Evolutionary conservation across 805 yeast species (phyloP).

Genomic region (Metschnikowia aberdeeniae): DNA sequence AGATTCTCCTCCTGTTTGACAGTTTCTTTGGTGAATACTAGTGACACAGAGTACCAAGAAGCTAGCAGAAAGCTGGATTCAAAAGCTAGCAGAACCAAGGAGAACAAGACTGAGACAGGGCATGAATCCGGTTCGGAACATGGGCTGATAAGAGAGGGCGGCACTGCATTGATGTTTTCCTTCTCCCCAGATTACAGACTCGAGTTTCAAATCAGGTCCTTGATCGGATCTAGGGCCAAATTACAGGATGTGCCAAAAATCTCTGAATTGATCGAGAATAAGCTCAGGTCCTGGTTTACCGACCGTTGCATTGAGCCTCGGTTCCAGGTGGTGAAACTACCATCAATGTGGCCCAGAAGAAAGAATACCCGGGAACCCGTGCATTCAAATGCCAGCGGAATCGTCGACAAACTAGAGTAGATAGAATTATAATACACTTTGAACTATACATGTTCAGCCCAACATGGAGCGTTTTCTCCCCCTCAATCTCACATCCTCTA

Average conservation of each 20-base stretch:
- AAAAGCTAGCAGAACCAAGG: slow-evolving; percentile 5
- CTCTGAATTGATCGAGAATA: slow-evolving; percentile 75
- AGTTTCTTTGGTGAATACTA: slow-evolving; percentile 57
- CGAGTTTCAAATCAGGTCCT: slow-evolving; percentile 82
- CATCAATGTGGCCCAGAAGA: slow-evolving; percentile 77
- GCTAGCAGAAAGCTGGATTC: slow-evolving; percentile 8
- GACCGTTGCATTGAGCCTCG: slow-evolving; percentile 94
- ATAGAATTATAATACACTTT: background rate
- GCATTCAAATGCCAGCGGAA: slow-evolving; percentile 16
- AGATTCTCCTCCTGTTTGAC: slow-evolving; percentile 88
- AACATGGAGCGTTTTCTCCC: slow-evolving; percentile 95
- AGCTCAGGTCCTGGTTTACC: slow-evolving; percentile 81
- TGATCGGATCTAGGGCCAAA: slow-evolving; percentile 90
- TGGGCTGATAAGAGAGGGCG: slow-evolving; percentile 20
- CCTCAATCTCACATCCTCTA: slow-evolving; percentile 82
- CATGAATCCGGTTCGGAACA: background rate
- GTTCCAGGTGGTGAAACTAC: slow-evolving; percentile 78
- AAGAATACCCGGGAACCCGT: slow-evolving; percentile 36
- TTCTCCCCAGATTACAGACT: slow-evolving; percentile 88
- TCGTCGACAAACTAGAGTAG: slow-evolving; percentile 19
- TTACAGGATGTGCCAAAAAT: slow-evolving; percentile 91
- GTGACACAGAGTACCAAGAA: slow-evolving; percentile 30
- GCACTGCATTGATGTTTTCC: slow-evolving; percentile 80
- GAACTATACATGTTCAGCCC: slow-evolving; percentile 39
- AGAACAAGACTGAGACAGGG: background rate